These are phyloP conservation scores for Helenozyma rhizophorensis DNA, from an alignment of 805 yeast species.

Conservation along the genomic window DNA sequence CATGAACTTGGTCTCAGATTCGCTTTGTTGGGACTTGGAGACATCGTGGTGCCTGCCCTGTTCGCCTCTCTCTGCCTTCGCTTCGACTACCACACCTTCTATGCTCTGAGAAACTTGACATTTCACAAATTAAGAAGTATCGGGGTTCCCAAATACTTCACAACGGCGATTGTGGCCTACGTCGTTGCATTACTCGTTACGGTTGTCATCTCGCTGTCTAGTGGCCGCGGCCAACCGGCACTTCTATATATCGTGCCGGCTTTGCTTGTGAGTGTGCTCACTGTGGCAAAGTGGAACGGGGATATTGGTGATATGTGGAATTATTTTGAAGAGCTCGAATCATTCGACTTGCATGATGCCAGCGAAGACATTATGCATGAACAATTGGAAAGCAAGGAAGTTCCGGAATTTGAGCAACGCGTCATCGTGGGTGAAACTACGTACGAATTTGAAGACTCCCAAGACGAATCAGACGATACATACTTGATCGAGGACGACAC, in stretches of 20 bases:
- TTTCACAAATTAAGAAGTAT: constrained; percentile 31
- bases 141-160: constrained; percentile 44
- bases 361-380: too few species aligned
- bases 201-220: constrained; percentile 33
- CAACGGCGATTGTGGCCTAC: constrained; percentile 44
- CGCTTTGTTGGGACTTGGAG: constrained; percentile 60
- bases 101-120: constrained; percentile 6
- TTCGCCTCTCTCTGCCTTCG: constrained; percentile 50
- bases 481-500: constrained; percentile 6
- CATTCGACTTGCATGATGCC: constrained; percentile 7
- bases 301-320: constrained; percentile 41
- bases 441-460: constrained; percentile 7
- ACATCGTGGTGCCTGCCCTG: constrained; percentile 57
- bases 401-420: constrained; percentile 1
- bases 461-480: constrained; percentile 9
- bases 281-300: constrained; percentile 32
- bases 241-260: constrained; percentile 58
- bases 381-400: too few species aligned
- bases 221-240: constrained; percentile 60
- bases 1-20: constrained; percentile 6
- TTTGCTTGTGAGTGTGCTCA: constrained; percentile 26
- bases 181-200: constrained; percentile 43
- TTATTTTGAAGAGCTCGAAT: constrained; percentile 27
- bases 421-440: neutral
- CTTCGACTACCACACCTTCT: constrained; percentile 43